Evolutionary conservation across 805 yeast genomes (phyloP).

Genomic region (Wickerhamomyces hampshirensis): DNA sequence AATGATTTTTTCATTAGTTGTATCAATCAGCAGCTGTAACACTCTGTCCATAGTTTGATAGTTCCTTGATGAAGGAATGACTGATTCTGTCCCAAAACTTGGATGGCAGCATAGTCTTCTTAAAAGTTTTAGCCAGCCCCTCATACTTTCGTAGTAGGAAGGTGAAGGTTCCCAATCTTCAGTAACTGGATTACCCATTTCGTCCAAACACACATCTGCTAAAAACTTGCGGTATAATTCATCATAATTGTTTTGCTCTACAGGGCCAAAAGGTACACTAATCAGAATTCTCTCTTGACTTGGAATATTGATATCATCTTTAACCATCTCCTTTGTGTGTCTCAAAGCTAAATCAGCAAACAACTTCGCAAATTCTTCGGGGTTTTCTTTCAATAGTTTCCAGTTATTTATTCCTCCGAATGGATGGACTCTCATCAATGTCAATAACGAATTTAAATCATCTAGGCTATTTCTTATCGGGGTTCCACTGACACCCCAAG

Average conservation of each 20-base stretch:
- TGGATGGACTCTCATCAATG: slow-evolving; percentile 65
- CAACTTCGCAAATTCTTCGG: slow-evolving; percentile 40
- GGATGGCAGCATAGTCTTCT: slow-evolving; percentile 87
- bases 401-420: slow-evolving; percentile 35
- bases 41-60: slow-evolving; percentile 62
- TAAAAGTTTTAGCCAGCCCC: slow-evolving; percentile 62
- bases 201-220: slow-evolving; percentile 46
- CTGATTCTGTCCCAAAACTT: slow-evolving; percentile 28
- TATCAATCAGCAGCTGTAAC: slow-evolving; percentile 55
- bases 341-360: slow-evolving; percentile 58
- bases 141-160: slow-evolving; percentile 41
- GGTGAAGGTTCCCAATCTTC: slow-evolving; percentile 46
- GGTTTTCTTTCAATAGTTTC: slow-evolving; percentile 9
- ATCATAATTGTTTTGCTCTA: slow-evolving; percentile 82
- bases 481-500: slow-evolving; percentile 98
- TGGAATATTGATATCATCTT: slow-evolving; percentile 72
- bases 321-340: slow-evolving; percentile 83
- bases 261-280: slow-evolving; percentile 69
- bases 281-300: slow-evolving; percentile 68
- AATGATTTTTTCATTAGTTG: slow-evolving; percentile 45
- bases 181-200: slow-evolving; percentile 40
- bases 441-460: slow-evolving; percentile 68
- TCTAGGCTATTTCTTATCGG: slow-evolving; percentile 65
- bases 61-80: slow-evolving; percentile 1
- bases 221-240: slow-evolving; percentile 58